Conservation (phyloP, 2,329 filamentous ascomycete genomes). For the Lachnellula occidentalis region DNA sequence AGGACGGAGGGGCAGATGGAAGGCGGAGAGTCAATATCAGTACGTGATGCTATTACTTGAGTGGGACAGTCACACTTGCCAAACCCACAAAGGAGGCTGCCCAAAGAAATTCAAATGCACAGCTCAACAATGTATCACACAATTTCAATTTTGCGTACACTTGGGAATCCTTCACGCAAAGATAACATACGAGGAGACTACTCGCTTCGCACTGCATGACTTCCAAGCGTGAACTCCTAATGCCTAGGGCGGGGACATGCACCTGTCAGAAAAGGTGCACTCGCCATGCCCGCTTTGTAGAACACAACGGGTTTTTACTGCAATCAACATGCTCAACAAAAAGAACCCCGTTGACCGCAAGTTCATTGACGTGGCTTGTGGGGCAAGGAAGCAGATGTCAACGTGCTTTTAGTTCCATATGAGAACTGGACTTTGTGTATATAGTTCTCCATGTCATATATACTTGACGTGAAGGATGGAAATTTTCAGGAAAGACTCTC, state of each 20-base stretch:
- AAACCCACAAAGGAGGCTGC: too few relatives aligned
- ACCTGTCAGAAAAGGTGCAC: conserved; percentile 1
- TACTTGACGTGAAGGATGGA: not conserved
- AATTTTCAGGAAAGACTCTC: not conserved
- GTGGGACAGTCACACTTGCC: too few relatives aligned
- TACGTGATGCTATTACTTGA: too few relatives aligned
- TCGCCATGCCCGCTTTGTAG: not conserved
- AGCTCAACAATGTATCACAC: not conserved
- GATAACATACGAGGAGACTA: not conserved
- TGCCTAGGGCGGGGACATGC: not conserved
- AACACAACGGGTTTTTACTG: not conserved
- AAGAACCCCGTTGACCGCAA: not conserved
- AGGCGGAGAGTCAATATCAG: too few relatives aligned
- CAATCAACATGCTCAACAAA: not conserved
- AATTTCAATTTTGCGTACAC: not conserved
- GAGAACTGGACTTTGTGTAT: not conserved
- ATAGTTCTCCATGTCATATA: not conserved
- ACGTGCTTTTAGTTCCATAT: not conserved
- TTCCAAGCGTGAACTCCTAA: not conserved
- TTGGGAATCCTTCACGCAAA: not conserved
- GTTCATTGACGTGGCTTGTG: conserved; percentile 1
- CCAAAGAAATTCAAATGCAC: not conserved
- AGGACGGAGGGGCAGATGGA: too few relatives aligned
- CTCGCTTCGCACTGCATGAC: not conserved
- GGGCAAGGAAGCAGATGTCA: not conserved